Percentiles rank a stretch among this genome's conserved stretches.
These are phyloP conservation scores for Carpinus viminea DNA, from an alignment of 306 rosid species.

Conservation along the genomic window DNA sequence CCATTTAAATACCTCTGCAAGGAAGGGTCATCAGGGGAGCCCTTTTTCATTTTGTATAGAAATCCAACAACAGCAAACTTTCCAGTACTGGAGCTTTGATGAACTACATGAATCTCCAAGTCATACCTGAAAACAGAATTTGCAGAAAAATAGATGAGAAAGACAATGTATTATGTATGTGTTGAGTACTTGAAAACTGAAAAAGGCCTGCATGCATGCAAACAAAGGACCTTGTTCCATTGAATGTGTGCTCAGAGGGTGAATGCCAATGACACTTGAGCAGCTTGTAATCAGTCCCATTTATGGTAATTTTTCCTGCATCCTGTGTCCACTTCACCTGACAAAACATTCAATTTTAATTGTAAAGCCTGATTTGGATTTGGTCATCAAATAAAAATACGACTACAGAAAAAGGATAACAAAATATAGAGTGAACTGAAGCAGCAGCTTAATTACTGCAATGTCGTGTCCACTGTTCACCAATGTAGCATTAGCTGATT, in stretches of 20 bases:
- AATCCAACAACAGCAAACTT: constrained; percentile 61
- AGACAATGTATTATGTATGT: background rate
- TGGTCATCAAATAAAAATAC: background rate
- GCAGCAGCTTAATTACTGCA: constrained; percentile 32
- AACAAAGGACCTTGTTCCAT: constrained; percentile 56
- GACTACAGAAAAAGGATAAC: background rate
- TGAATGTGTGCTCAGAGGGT: constrained; percentile 77
- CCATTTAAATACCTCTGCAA: constrained; percentile 48
- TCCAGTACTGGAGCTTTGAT: constrained; percentile 38
- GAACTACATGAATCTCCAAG: constrained; percentile 64
- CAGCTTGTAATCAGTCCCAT: constrained; percentile 57
- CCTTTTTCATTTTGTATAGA: constrained; percentile 53
- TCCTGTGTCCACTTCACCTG: constrained; percentile 66
- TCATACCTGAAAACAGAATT: constrained; percentile 46
- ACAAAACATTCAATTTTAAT: constrained; percentile 1
- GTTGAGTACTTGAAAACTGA: background rate
- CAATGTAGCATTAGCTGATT: constrained; percentile 56
- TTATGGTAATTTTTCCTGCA: constrained; percentile 58
- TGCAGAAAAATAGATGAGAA: background rate
- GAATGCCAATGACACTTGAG: constrained; percentile 82
- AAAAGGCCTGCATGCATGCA: background rate
- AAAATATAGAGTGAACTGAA: background rate
- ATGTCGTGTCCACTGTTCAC: constrained; percentile 71
- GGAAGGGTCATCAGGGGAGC: constrained; percentile 56
- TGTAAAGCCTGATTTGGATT: background rate